phyloP scores from a whole-genome alignment of 2,329 filamentous ascomycete species.

The Phialemonium atrogriseum region DNA sequence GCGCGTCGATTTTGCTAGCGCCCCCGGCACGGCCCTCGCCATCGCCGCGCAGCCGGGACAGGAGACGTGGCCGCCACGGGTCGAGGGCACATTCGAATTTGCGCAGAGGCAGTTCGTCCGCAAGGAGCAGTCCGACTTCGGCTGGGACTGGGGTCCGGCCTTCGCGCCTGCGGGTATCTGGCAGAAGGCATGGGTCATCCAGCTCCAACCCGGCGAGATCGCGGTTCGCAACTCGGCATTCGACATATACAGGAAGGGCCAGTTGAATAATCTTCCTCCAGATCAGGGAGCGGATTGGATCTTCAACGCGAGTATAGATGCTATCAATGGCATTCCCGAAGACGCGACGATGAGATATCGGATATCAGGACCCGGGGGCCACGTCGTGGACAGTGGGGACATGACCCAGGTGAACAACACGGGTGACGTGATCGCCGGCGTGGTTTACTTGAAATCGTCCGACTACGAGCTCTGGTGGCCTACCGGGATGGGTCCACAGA shows the following conservation, averaged over 20 bases:
- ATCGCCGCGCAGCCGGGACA: conserved; percentile 42
- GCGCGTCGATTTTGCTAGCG: conserved; percentile 40
- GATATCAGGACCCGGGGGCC: too few relatives aligned
- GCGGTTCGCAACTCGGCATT: conserved; percentile 33
- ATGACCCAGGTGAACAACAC: conserved; percentile 28
- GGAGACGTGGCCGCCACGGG: conserved; percentile 39
- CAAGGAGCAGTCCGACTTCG: conserved; percentile 56
- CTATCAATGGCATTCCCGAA: conserved; percentile 36
- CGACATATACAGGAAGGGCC: conserved; percentile 50
- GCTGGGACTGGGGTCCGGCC: conserved; percentile 56
- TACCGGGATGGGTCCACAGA: conserved; percentile 45
- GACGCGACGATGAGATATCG: conserved; percentile 35
- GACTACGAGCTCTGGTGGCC: conserved; percentile 55
- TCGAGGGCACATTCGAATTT: conserved; percentile 43
- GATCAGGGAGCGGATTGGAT: conserved; percentile 51
- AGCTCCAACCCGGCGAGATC: conserved; percentile 6
- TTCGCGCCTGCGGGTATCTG: conserved; percentile 57
- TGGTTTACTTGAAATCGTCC: conserved; percentile 29
- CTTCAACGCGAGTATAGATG: conserved; percentile 52
- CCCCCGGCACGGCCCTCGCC: conserved; percentile 40
- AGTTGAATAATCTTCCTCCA: conserved; percentile 49
- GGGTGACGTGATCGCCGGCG: conserved; percentile 38
- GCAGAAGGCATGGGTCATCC: conserved; percentile 40
- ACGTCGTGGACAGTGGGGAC: conserved; percentile 27
- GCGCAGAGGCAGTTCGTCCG: conserved; percentile 46